Percentiles rank a stretch among this genome's conserved stretches.
phyloP scores from a whole-genome alignment of 306 rosid species.

The Quercus ilex region DNA sequence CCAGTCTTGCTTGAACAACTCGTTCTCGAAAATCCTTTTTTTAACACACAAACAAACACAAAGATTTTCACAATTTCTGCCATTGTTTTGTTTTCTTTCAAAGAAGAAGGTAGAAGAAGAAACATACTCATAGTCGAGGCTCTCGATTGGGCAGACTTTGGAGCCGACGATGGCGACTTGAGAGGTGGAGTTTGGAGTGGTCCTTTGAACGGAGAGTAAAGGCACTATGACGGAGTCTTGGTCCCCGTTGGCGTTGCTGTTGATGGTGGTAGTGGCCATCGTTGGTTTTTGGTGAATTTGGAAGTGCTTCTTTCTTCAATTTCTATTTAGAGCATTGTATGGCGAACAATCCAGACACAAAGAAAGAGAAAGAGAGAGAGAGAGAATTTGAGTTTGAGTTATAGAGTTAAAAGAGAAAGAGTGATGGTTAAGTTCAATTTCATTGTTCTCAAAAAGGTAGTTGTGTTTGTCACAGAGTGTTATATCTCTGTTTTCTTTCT shows the following conservation, averaged over 20 bases:
- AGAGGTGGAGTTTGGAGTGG: slow-evolving; percentile 51
- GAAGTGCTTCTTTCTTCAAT: no score
- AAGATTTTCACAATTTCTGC: not conserved
- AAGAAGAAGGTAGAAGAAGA: not conserved
- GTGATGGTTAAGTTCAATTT: no score
- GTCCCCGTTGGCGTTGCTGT: slow-evolving; percentile 7
- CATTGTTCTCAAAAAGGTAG: no score
- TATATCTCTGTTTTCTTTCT: no score
- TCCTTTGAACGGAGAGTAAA: slow-evolving; percentile 44
- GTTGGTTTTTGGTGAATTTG: not conserved
- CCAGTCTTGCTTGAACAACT: slow-evolving; percentile 93
- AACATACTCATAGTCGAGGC: slow-evolving; percentile 89
- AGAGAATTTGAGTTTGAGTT: no score
- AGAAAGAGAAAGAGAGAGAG: not conserved
- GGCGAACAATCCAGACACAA: not conserved
- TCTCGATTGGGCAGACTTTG: slow-evolving; percentile 88
- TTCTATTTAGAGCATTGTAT: no score
- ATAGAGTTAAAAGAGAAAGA: no score
- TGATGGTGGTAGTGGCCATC: not conserved
- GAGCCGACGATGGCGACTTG: slow-evolving; percentile 95
- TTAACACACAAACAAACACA: not conserved
- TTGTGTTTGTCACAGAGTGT: no score
- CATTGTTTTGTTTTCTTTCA: no score
- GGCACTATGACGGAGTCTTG: slow-evolving; percentile 48
- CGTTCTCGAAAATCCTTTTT: slow-evolving; percentile 73